A percentile compares a stretch with the other conserved stretches of the same genome.
Evolutionary conservation across 179 eudicot species (phyloP).

Genomic region (Drosera spatulata): DNA sequence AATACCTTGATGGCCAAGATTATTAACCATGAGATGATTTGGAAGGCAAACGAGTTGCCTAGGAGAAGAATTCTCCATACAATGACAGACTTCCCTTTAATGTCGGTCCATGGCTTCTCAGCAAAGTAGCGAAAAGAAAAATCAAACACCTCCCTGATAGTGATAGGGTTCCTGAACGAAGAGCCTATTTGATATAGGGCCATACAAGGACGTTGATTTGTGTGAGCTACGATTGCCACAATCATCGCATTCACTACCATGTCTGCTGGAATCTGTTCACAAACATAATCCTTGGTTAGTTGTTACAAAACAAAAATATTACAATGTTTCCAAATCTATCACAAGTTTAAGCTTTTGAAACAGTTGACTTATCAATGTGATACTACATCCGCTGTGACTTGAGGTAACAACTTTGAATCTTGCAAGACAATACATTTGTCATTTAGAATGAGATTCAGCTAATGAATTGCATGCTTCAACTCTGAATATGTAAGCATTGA

Average conservation of each 20-base stretch:
- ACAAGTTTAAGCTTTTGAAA: background rate
- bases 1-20: no score
- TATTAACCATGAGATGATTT: no score
- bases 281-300: background rate
- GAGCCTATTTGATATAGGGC: slow-evolving; percentile 51
- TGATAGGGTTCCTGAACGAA: slow-evolving; percentile 34
- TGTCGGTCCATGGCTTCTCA: slow-evolving; percentile 39
- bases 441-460: no score
- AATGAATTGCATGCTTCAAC: no score
- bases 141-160: slow-evolving; percentile 14
- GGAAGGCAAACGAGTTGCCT: no score
- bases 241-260: slow-evolving; percentile 63
- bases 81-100: slow-evolving; percentile 42
- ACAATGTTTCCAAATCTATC: background rate
- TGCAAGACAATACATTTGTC: no score
- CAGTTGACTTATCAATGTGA: background rate
- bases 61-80: background rate
- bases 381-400: no score
- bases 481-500: no score
- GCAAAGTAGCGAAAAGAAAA: slow-evolving; percentile 26
- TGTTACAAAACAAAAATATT: background rate
- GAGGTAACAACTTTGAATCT: no score
- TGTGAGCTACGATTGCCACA: slow-evolving; percentile 47
- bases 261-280: slow-evolving; percentile 57
- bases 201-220: slow-evolving; percentile 9